Base-by-base conservation (phyloP, 768 basidiomycete species). In the Mycena maculata region DNA sequence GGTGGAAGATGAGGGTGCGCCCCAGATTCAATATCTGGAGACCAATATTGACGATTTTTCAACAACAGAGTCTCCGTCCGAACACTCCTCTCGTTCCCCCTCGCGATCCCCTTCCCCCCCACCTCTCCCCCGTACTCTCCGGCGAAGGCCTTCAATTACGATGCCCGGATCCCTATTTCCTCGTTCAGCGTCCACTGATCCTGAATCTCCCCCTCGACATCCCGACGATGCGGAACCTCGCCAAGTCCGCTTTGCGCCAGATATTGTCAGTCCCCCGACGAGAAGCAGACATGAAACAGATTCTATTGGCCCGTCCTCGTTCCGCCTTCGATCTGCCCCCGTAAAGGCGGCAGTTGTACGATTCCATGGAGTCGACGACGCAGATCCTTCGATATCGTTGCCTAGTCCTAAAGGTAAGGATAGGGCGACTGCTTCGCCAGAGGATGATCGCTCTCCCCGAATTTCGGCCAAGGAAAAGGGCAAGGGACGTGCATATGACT, bases 141-240 rank as follows among this genome's bases (percentile, higher is more conserved):
- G 77, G 42, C 80, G 79, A 28, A 79, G 77, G n/a, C 78, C 79
- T 10, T 87, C 87, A 3, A 72, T 84, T 0, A 89, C 88, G 1
- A 94, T 94, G 92, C 93, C 92, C 23, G 93, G 92, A 10, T 86
- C 93, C 1, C 85, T 94, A 15, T 92, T 89, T 73, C 87, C 92
- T 6, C 88, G 91, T 11, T 92, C 93, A 0, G 84, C 87, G 0
- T 92, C 92, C n/a, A 80, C 88, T 15, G 79, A 88, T 31, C 87
- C 88, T 28, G 80, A 81, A 44, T 55, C 73, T 12, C 59, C 73
- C 20, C 71, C 76, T 33, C 59, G 53, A 15, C 42, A 59, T 59
- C 31, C 63, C 45, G 60, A 56, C 25, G 70, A 74, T 18, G 72
- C 73, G 25, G 75, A 65, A 52, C 64, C 57, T 57, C 79, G 78